phyloP scores from a whole-genome alignment of 306 rosid species.

The Ormosia emarginata region DNA sequence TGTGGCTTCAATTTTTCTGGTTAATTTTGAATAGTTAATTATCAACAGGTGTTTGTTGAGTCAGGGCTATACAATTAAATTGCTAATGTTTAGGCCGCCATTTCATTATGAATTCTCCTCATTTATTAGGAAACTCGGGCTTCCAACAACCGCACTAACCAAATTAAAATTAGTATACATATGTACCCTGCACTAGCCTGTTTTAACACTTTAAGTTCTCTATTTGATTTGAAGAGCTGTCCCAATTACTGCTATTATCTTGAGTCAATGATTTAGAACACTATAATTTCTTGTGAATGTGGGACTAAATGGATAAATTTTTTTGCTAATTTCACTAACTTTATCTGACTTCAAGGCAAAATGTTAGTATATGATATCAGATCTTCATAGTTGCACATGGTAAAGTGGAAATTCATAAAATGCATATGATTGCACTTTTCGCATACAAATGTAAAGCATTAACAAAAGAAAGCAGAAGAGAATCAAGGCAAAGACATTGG shows the following conservation, averaged over 20 bases:
- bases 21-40: no score
- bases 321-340: conserved; percentile 4
- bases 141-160: conserved; percentile 17
- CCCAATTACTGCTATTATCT: neutral
- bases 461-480: neutral
- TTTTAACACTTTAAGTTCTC: neutral
- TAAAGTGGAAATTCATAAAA: conserved; percentile 21
- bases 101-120: neutral
- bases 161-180: neutral
- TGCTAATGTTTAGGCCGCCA: neutral
- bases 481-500: conserved; percentile 20
- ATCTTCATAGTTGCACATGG: conserved; percentile 24
- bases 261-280: neutral
- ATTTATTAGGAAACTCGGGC: neutral
- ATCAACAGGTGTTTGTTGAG: neutral
- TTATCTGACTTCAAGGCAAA: conserved; percentile 36
- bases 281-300: neutral
- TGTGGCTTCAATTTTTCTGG: conserved; percentile 10
- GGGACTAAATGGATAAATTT: conserved; percentile 15
- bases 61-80: neutral
- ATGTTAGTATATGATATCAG: conserved; percentile 3
- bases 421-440: conserved; percentile 23
- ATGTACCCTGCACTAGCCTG: neutral
- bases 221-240: neutral
- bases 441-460: neutral